Conservation (phyloP, 805 yeast genomes). For the Candida insectorum region DNA sequence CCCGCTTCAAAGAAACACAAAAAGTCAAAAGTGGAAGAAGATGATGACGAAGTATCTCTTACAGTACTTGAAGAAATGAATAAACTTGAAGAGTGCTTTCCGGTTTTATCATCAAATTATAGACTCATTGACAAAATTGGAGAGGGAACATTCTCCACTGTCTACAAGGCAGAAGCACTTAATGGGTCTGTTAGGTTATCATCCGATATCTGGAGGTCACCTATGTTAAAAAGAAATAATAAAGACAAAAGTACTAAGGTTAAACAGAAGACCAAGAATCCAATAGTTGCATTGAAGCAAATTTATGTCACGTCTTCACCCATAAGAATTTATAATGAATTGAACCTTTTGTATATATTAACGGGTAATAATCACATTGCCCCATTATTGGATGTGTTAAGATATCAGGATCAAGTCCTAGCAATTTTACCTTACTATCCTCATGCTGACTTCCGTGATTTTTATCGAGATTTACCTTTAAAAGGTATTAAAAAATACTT, state of each 20-base stretch:
- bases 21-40: conserved; percentile 13
- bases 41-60: conserved; percentile 47
- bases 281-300: conserved; percentile 81
- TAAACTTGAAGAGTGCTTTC: conserved; percentile 51
- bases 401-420: conserved; percentile 87
- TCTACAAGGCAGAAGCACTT: conserved; percentile 58
- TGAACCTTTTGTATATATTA: conserved; percentile 67
- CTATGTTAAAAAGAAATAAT: conserved; percentile 31
- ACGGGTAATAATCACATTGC: conserved; percentile 75
- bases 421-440: conserved; percentile 90
- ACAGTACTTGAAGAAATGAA: conserved; percentile 59
- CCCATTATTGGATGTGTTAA: conserved; percentile 81
- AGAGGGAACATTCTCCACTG: conserved; percentile 65
- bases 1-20: not conserved
- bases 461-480: conserved; percentile 75
- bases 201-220: conserved; percentile 43
- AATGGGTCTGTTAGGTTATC: conserved; percentile 36
- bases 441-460: conserved; percentile 86
- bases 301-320: conserved; percentile 96
- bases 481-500: conserved; percentile 79
- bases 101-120: conserved; percentile 46
- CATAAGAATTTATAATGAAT: conserved; percentile 82
- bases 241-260: conserved; percentile 14
- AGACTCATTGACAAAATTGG: conserved; percentile 57
- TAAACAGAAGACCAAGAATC: conserved; percentile 27